Evolutionary conservation across 805 yeast species (phyloP), one percentile per base, ranked within the genome.

Genomic region (Naumovozyma dairenensis): DNA sequence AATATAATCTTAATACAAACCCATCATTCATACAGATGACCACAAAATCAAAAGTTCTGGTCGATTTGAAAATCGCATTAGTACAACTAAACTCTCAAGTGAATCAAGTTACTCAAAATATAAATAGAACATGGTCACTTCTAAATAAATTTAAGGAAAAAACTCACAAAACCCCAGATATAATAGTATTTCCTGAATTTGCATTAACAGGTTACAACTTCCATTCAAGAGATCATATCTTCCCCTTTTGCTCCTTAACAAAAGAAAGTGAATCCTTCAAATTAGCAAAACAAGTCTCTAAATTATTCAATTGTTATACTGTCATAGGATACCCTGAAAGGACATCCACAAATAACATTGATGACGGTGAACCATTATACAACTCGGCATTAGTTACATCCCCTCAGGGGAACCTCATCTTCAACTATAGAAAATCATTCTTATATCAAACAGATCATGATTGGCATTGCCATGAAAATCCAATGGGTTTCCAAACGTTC

Each of bases 201-300:
- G 85, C 93, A 0, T 59, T 87, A 9, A 80, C 94, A 0, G 95
- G 96, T 1, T 86, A 86, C 53, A 80, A 78, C 48, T 87, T 79
- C 57, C 51, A 55, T 19, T 53, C 60, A 17, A 55, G 52, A 27
- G 51, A 46, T 1, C 72, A 66, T 25, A 75, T 79, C 15, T 54
- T 46, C 31, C 87, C 89, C 2, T 77, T 55, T 45, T 87, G 81
- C 40, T 59, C 62, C 0, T 6, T 12, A 6, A 8, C 26, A 10
- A 46, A 54, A 1, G 56, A 59, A 0, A 77, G 80, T 0, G 67
- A 65, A 2, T 61, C 80, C 1, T 63, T 68, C 16, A 53, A 61
- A 7, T 69, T 85, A 60, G 95, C 86, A 0, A 54, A 55, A 28
- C 60, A 62, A 21, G 63, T 74, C 1, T 73, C 87, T 2, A 42